A percentile compares a stretch with the other conserved stretches of the same genome.
phyloP scores from a whole-genome alignment of 1,139 yeast genomes.

The Debaryomyces coudertii region DNA sequence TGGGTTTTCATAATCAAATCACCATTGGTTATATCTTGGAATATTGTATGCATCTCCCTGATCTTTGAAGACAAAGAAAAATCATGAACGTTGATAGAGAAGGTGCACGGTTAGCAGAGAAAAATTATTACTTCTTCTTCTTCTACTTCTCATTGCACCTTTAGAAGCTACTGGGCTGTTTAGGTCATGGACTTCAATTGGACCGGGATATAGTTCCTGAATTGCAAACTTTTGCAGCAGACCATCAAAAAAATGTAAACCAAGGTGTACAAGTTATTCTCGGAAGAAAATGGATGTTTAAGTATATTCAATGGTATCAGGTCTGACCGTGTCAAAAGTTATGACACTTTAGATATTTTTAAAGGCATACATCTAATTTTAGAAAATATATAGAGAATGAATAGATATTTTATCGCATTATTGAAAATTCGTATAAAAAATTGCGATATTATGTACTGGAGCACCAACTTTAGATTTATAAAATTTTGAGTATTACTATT shows the following conservation, averaged over 20 bases:
- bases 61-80: conserved; percentile 25
- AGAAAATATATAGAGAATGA: no score
- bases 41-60: conserved; percentile 26
- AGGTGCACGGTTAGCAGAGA: conserved; percentile 27
- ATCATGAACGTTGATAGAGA: conserved; percentile 24
- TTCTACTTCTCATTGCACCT: conserved; percentile 31
- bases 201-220: conserved; percentile 34
- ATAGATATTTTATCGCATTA: no score
- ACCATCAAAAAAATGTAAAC: conserved; percentile 20
- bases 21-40: conserved; percentile 38
- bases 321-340: no score
- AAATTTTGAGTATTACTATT: no score
- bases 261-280: background rate
- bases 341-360: no score
- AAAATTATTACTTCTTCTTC: conserved; percentile 24
- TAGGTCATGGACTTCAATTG: conserved; percentile 40
- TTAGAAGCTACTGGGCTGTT: conserved; percentile 36
- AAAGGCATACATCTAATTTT: no score
- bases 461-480: no score
- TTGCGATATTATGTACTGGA: no score
- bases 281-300: background rate
- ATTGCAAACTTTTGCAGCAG: conserved; percentile 36
- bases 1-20: no score
- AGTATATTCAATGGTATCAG: no score
- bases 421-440: no score